A percentile compares a stretch with the other conserved stretches of the same genome.
phyloP scores from a whole-genome alignment of 2,329 filamentous ascomycete species.

The Cladosporium cucumerinum region DNA sequence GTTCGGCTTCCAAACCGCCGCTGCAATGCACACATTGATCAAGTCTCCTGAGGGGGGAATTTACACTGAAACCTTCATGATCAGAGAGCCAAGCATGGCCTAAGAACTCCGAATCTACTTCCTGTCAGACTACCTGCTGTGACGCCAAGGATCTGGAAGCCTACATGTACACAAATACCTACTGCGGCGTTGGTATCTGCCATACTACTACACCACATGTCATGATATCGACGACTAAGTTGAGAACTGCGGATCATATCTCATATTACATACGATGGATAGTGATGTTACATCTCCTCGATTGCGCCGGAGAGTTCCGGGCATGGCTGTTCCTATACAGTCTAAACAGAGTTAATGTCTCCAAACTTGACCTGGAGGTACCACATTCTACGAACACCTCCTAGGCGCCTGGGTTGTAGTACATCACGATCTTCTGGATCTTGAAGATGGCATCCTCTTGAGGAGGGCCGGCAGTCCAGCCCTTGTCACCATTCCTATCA shows the following conservation, averaged over 20 bases:
- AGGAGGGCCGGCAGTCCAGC: conserved; percentile 24
- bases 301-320: not conserved
- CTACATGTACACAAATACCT: not conserved
- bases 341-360: not conserved
- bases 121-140: not conserved
- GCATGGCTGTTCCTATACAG: not conserved
- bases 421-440: conserved; percentile 27
- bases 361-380: not conserved
- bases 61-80: conserved; percentile 5
- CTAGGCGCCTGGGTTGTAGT: conserved; percentile 20
- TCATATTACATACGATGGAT: not conserved
- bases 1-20: conserved; percentile 33
- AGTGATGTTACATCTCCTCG: not conserved
- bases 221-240: not conserved
- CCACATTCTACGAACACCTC: not conserved
- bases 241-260: not conserved
- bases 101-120: not conserved
- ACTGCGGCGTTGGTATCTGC: not conserved
- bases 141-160: not conserved
- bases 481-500: conserved; percentile 22
- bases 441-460: conserved; percentile 23
- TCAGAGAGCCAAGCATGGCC: not conserved
- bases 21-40: conserved; percentile 26
- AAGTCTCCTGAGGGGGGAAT: conserved; percentile 17
- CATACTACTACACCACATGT: not conserved